Base-by-base conservation (phyloP, 176 grass and related monocot species). In the Elymus sibiricus region DNA sequence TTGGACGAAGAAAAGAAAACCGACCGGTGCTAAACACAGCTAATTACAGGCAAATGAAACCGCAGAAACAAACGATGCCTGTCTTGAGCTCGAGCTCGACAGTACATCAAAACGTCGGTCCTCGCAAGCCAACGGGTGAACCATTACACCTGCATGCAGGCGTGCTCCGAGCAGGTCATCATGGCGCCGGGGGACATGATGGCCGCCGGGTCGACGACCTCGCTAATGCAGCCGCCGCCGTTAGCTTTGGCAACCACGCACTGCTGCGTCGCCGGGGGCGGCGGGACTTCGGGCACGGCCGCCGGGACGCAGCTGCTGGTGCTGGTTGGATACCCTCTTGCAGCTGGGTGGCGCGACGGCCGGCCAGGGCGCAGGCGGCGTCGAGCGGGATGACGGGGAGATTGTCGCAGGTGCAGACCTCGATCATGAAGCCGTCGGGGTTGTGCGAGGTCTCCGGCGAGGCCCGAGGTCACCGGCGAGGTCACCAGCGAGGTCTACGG, bases 361-460 rank as follows among this genome's bases (percentile, higher is more conserved):
- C 2, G 11, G 11, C 11, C 1, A 11, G 2, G 43, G 43, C 43
- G 11, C 43, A 44, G 11, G 11, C 11, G 43, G 22, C 86, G 21
- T 59, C 63, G 11, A 97, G 88, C 16, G 90, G 90, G 47, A 97
- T 61, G 28, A 94, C 51, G 17, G 95, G 95, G 37, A 97, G 79
- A 68, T 90, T 94, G 72, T 97, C 92, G 59, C 95, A 94, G 42
- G 91, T 92, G 90, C 92, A 97, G 64, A 97, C 84, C 84, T 97
- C 95, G 82, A 97, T 83, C 95, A 97, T 97, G 88, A 92, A 94
- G 38, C 92, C 90, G 66, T 97, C 90, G 22, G 92, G 95, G 62
- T 97, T 92, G 71, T 97, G 95, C 38, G 7, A 39, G 38, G 38
- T 39, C 38, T 39, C 38, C 9, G 39, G 39, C 39, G 39, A 40